Conservation (phyloP, 73 alveolate genomes). For the Symbiodinium pilosum region DNA sequence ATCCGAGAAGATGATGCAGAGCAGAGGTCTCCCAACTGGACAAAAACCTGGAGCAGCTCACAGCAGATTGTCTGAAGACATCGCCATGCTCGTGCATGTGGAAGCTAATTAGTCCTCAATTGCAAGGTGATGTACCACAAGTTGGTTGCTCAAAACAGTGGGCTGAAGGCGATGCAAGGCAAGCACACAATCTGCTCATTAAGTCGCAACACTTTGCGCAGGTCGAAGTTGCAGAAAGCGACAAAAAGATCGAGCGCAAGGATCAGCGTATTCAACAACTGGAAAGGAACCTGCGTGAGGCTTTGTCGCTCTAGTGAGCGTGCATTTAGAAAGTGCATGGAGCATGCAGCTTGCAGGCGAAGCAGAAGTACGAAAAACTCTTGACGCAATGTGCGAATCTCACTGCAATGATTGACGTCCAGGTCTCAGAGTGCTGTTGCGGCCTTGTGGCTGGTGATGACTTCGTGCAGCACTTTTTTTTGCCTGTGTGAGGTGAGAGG, state of each 20-base stretch:
- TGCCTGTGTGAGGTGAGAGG: conserved; percentile 94
- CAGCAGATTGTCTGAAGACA: conserved; percentile 45
- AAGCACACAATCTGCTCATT: not conserved
- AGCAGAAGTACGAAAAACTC: conserved; percentile 81
- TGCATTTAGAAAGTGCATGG: not conserved
- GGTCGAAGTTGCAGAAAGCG: conserved; percentile 84
- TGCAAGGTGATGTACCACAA: conserved; percentile 97
- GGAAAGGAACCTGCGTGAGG: conserved; percentile 83
- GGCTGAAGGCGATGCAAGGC: conserved; percentile 95
- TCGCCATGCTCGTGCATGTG: too few relatives aligned
- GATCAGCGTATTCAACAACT: conserved; percentile 94
- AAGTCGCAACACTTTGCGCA: not conserved
- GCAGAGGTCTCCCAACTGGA: conserved; percentile 97
- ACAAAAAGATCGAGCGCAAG: conserved; percentile 89
- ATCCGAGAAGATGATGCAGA: too few relatives aligned
- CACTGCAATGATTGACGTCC: conserved; percentile 73
- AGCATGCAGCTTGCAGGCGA: conserved; percentile 47
- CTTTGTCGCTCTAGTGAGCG: not conserved
- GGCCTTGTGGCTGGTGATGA: not conserved
- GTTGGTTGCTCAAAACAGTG: conserved; percentile 97
- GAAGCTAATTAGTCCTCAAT: too few relatives aligned
- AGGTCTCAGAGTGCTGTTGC: too few relatives aligned
- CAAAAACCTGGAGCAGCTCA: conserved; percentile 97
- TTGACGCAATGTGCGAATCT: conserved; percentile 94
- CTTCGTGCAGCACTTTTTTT: too few relatives aligned